Percentiles rank a stretch among this genome's conserved stretches.
Evolutionary conservation across 305 asterid genomes (phyloP).

Genomic region (Fraxinus platypoda): DNA sequence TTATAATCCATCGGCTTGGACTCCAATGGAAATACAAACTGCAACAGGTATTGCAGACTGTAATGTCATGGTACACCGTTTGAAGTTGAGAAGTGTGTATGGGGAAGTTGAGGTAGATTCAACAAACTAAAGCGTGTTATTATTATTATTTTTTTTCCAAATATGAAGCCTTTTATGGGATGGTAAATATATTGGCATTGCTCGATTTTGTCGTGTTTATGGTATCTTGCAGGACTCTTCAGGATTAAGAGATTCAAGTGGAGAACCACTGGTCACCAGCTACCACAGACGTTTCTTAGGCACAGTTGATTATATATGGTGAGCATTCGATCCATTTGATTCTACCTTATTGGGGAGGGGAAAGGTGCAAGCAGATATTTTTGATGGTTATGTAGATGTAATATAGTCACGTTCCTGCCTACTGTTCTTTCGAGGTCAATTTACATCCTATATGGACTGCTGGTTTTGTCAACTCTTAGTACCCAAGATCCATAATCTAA

Average conservation of each 20-base stretch:
- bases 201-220: conserved; percentile 12
- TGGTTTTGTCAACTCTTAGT: neutral
- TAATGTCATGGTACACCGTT: conserved; percentile 62
- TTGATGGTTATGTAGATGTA: conserved; percentile 6
- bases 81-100: conserved; percentile 76
- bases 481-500: neutral
- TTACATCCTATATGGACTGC: neutral
- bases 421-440: neutral
- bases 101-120: conserved; percentile 70
- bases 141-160: neutral
- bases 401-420: neutral
- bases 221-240: conserved; percentile 49
- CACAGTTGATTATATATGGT: conserved; percentile 98
- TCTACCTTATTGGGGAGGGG: conserved; percentile 17
- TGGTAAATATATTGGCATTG: conserved; percentile 2
- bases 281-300: conserved; percentile 82
- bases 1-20: conserved; percentile 68
- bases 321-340: conserved; percentile 25
- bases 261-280: conserved; percentile 89
- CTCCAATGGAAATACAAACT: conserved; percentile 69
- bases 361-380: conserved; percentile 7
- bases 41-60: conserved; percentile 76
- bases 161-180: conserved; percentile 9
- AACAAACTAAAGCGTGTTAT: neutral
- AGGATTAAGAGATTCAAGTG: conserved; percentile 71